These are phyloP conservation scores for Colletotrichum melonis DNA, from an alignment of 2,329 filamentous ascomycete genomes.

Conservation along the genomic window DNA sequence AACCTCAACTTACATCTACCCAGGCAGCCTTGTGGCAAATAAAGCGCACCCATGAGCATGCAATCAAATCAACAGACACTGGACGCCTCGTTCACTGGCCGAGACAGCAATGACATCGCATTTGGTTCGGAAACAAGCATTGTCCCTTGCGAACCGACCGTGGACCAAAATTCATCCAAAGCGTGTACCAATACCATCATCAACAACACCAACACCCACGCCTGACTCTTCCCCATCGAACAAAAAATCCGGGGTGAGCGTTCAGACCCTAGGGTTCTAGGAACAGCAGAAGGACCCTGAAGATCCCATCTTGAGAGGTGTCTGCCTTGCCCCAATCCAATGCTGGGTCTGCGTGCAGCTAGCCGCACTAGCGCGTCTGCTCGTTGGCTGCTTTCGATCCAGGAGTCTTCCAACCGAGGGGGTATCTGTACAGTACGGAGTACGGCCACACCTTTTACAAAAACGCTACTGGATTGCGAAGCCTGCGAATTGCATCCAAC, in stretches of 20 bases:
- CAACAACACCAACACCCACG: background rate
- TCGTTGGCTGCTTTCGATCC: conserved; percentile 18
- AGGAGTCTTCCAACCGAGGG: background rate
- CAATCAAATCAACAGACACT: background rate
- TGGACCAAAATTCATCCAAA: background rate
- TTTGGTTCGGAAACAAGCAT: background rate
- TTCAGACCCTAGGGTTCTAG: conserved; percentile 3
- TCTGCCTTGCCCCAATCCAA: conserved; percentile 22
- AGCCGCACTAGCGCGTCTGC: conserved; percentile 25
- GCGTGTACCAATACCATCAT: background rate
- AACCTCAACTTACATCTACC: background rate
- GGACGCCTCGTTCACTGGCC: background rate
- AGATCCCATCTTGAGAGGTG: conserved; percentile 30
- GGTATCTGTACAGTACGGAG: too few relatives aligned
- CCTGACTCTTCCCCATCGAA: background rate
- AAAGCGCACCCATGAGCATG: background rate
- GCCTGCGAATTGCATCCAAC: too few relatives aligned
- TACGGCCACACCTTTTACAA: too few relatives aligned
- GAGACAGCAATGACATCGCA: conserved; percentile 5
- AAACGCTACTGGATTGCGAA: too few relatives aligned
- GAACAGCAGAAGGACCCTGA: conserved; percentile 32
- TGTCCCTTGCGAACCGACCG: background rate
- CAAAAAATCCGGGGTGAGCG: conserved; percentile 5
- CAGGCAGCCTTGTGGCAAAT: background rate
- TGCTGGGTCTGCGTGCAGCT: conserved; percentile 27